Percentiles rank a stretch among this genome's conserved stretches.
phyloP scores from a whole-genome alignment of 176 grass and related monocot species.

The Ensete glaucum region DNA sequence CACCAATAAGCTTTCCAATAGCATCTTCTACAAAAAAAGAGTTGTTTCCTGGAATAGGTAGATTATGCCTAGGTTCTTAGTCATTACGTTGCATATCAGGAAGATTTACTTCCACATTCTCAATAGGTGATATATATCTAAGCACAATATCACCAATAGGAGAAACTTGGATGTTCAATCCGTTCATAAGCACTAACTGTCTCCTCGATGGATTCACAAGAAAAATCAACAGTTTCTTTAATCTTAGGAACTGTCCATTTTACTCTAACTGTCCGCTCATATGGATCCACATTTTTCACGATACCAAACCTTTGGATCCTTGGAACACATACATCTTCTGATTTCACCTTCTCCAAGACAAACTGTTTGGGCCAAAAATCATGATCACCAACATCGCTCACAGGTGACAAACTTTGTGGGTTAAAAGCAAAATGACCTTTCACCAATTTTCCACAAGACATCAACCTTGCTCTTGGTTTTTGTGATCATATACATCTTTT shows the following conservation, averaged over 20 bases:
- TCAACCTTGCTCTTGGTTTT: conserved; percentile 75
- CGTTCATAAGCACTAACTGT: conserved; percentile 85
- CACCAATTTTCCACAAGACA: conserved; percentile 87
- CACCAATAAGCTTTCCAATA: neutral
- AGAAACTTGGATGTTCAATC: conserved; percentile 79
- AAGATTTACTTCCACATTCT: conserved; percentile 40
- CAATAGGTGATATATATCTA: conserved; percentile 41
- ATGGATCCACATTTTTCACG: conserved; percentile 68
- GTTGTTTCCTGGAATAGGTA: neutral
- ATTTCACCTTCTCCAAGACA: conserved; percentile 55
- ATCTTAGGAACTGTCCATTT: conserved; percentile 43
- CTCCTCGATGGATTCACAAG: conserved; percentile 45
- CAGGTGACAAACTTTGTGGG: conserved; percentile 53
- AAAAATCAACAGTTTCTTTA: conserved; percentile 32
- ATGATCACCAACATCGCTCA: conserved; percentile 72
- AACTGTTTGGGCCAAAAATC: conserved; percentile 93
- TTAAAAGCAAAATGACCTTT: conserved; percentile 54
- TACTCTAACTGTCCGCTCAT: conserved; percentile 70
- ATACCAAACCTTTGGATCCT: conserved; percentile 46
- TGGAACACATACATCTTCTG: conserved; percentile 30
- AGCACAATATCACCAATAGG: conserved; percentile 65
- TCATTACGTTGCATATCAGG: conserved; percentile 10
- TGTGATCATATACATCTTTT: conserved; percentile 51
- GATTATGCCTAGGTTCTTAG: neutral
- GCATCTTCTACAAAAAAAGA: conserved; percentile 7